A percentile compares a stretch with the other conserved stretches of the same genome.
phyloP scores from a whole-genome alignment of 805 yeast species.

The Sungouiella blattae region DNA sequence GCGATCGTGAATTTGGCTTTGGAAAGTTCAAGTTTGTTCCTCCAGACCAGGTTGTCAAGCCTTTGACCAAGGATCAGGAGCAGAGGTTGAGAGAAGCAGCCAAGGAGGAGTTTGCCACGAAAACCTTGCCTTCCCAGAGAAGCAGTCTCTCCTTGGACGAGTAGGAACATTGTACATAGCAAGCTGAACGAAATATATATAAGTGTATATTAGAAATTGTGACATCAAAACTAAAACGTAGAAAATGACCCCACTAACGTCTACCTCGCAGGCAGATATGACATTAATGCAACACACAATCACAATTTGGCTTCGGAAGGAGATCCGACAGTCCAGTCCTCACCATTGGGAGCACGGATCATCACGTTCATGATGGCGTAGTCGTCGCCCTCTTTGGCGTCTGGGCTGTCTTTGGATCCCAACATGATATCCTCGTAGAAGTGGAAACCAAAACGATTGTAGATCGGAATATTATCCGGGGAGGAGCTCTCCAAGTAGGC shows the following conservation, averaged over 20 bases:
- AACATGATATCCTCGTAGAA: constrained; percentile 48
- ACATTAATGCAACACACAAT: no score
- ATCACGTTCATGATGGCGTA: constrained; percentile 43
- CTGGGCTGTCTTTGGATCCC: constrained; percentile 24
- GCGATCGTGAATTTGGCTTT: constrained; percentile 89
- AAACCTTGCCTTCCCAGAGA: constrained; percentile 58
- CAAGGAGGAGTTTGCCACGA: constrained; percentile 49
- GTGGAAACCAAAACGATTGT: constrained; percentile 48
- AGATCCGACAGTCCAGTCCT: constrained; percentile 21
- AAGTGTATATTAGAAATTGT: not conserved
- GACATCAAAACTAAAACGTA: not conserved
- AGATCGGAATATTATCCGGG: constrained; percentile 47
- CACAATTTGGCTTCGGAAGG: constrained; percentile 11
- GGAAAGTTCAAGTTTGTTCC: constrained; percentile 85
- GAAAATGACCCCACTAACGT: not conserved
- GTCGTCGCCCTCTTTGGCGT: constrained; percentile 34
- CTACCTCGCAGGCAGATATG: no score
- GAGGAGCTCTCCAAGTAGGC: constrained; percentile 51
- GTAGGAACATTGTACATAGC: no score
- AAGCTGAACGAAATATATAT: no score
- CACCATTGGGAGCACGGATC: constrained; percentile 37
- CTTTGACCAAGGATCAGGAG: constrained; percentile 65
- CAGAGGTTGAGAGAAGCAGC: constrained; percentile 48
- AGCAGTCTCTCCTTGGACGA: constrained; percentile 42
- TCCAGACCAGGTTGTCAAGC: constrained; percentile 74